These are phyloP conservation scores for Gypsophila paniculata DNA, from an alignment of 179 eudicot genomes.

Conservation along the genomic window DNA sequence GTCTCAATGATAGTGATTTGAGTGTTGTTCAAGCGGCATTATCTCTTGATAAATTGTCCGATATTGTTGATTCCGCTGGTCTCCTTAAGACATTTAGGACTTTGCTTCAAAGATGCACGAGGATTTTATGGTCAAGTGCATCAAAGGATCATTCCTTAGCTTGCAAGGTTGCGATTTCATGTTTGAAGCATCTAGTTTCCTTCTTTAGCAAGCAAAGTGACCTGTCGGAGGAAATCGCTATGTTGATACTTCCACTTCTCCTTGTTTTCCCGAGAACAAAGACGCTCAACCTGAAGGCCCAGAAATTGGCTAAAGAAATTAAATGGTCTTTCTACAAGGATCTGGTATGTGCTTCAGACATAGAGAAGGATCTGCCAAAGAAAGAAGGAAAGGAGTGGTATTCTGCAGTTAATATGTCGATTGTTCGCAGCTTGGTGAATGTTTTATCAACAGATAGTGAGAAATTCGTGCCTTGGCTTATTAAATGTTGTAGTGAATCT, in stretches of 20 bases:
- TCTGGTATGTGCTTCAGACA: constrained; percentile 26
- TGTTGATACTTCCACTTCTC: constrained; percentile 55
- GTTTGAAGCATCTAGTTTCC: constrained; percentile 47
- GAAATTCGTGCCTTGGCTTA: constrained; percentile 60
- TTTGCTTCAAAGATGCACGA: constrained; percentile 62
- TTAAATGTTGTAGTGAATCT: constrained; percentile 45
- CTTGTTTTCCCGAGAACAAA: constrained; percentile 56
- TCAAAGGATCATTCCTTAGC: constrained; percentile 39
- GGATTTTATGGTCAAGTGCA: constrained; percentile 45
- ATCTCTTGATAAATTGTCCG: constrained; percentile 49
- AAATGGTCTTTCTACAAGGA: constrained; percentile 69
- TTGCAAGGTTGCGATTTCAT: constrained; percentile 48
- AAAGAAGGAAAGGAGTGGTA: constrained; percentile 34
- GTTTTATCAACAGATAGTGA: constrained; percentile 35
- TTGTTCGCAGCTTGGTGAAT: constrained; percentile 47
- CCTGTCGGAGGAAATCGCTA: constrained; percentile 45
- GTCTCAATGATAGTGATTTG: constrained; percentile 68
- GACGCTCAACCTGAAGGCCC: constrained; percentile 61
- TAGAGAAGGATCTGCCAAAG: constrained; percentile 29
- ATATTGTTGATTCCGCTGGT: constrained; percentile 35
- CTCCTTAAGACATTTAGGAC: constrained; percentile 48
- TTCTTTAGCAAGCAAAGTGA: constrained; percentile 36
- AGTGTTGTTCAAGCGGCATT: constrained; percentile 69
- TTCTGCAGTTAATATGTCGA: constrained; percentile 44
- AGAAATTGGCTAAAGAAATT: constrained; percentile 48